Evolutionary conservation across 2,329 filamentous ascomycete genomes (phyloP).

Genomic region (Sphaerostilbella broomeana): DNA sequence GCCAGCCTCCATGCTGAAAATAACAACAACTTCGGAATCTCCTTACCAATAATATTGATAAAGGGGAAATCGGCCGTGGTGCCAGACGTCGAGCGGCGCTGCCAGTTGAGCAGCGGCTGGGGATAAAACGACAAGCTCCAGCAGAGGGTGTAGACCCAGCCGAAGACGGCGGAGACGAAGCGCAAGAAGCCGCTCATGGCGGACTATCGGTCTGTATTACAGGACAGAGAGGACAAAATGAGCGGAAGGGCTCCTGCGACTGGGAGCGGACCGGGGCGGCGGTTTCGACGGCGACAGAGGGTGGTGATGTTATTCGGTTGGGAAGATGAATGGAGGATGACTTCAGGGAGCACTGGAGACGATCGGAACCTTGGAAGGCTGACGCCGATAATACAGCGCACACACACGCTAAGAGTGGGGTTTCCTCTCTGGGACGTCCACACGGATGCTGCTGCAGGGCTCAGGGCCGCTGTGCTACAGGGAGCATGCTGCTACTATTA

Average conservation of each 20-base stretch:
- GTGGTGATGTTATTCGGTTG: neutral
- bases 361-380: too few species aligned
- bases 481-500: neutral
- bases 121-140: slow-evolving; percentile 94
- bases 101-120: slow-evolving; percentile 74
- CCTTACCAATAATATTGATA: slow-evolving; percentile 58
- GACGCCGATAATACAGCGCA: too few species aligned
- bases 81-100: slow-evolving; percentile 69
- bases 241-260: too few species aligned
- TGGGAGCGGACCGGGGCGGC: too few species aligned
- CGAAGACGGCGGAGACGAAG: slow-evolving; percentile 52
- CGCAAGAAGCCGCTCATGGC: slow-evolving; percentile 35
- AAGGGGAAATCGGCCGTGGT: slow-evolving; percentile 84
- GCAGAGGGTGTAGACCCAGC: slow-evolving; percentile 68
- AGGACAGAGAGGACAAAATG: too few species aligned
- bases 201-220: too few species aligned
- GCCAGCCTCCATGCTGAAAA: too few species aligned
- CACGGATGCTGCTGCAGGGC: too few species aligned
- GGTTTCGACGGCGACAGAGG: neutral
- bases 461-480: neutral
- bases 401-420: neutral
- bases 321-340: neutral
- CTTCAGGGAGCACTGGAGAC: too few species aligned
- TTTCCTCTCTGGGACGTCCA: neutral
- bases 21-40: too few species aligned